Base-by-base conservation (phyloP, 441 rosid genomes). In the Metrosideros polymorpha region DNA sequence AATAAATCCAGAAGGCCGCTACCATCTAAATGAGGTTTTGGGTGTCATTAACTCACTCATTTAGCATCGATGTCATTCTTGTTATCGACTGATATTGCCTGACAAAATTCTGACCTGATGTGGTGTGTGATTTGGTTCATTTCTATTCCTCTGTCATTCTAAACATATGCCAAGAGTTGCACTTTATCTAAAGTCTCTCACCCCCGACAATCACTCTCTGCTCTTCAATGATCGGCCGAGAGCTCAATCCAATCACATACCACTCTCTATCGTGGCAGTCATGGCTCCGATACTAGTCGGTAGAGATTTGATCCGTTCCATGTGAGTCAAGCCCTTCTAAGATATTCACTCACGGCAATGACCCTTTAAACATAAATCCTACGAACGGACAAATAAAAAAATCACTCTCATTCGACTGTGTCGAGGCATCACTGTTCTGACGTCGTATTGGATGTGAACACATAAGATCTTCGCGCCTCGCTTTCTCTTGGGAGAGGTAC, bases 181-280 rank as follows among this genome's bases (percentile, higher is more conserved):
- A 22, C 9, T 24, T 71, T 39, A 25, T 39, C 47, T 39, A 22
- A 39, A 71, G 3, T 39, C 47, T 22, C 79, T 22, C 2, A 0
- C 2, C 47, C 47, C 5, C 0, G 2, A 3, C 42, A n/a, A 71
- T 4, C n/a, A 22, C 9, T 2, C n/a, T 8, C 13, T 12, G n/a
- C 47, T 71, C 47, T 71, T 39, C 15, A 22, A 39, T 22, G 47
- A 71, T 71, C 25, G 9, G 79, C 5, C 27, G 17, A 71, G 47
- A 71, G 47, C 47, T 22, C 47, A 39, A 22, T 13, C 79, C 17
- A 5, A 71, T 25, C 79, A 22, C n/a, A 12, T 12, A 39, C 9
- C 79, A 71, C 17, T 8, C 79, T 10, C 9, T 1, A 3, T 7
- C 3, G 8, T 22, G 4, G 47, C 47, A 22, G 4, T 39, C 79